Conservation (phyloP, 2,329 filamentous ascomycete genomes). For the Pestalotiopsis sp. region DNA sequence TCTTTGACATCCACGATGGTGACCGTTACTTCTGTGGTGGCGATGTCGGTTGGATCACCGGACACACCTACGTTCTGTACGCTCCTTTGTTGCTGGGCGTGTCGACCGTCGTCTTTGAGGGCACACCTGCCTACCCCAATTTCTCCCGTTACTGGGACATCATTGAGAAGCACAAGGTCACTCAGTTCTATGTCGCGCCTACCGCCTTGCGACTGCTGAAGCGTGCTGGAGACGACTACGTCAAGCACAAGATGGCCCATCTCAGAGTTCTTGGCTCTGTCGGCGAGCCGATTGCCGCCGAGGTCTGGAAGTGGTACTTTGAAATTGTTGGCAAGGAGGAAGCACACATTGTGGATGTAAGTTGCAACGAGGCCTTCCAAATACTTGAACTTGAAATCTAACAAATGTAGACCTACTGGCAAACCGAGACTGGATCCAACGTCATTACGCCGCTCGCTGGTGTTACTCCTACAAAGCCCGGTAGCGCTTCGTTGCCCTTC, state of each 20-base stretch:
- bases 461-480: constrained; percentile 94
- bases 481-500: constrained; percentile 93
- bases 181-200: constrained; percentile 97
- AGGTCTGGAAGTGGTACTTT: constrained; percentile 99
- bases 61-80: constrained; percentile 98
- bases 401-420: constrained; percentile 86
- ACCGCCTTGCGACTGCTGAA: constrained; percentile 92
- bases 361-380: constrained; percentile 36
- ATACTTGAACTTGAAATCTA: constrained; percentile 13
- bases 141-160: constrained; percentile 99
- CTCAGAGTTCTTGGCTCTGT: constrained; percentile 91
- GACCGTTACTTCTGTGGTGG: constrained; percentile 97
- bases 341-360: constrained; percentile 89
- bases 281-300: constrained; percentile 94
- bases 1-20: constrained; percentile 94
- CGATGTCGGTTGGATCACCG: constrained; percentile 98
- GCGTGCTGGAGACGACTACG: constrained; percentile 90
- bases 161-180: constrained; percentile 90
- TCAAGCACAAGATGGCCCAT: constrained; percentile 85
- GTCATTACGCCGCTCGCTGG: constrained; percentile 93
- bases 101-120: constrained; percentile 95
- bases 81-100: constrained; percentile 91
- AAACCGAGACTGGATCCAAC: constrained; percentile 97
- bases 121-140: constrained; percentile 94
- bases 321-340: constrained; percentile 92